phyloP scores from a whole-genome alignment of 116 monocot species.

The Trichopus zeylanicus region DNA sequence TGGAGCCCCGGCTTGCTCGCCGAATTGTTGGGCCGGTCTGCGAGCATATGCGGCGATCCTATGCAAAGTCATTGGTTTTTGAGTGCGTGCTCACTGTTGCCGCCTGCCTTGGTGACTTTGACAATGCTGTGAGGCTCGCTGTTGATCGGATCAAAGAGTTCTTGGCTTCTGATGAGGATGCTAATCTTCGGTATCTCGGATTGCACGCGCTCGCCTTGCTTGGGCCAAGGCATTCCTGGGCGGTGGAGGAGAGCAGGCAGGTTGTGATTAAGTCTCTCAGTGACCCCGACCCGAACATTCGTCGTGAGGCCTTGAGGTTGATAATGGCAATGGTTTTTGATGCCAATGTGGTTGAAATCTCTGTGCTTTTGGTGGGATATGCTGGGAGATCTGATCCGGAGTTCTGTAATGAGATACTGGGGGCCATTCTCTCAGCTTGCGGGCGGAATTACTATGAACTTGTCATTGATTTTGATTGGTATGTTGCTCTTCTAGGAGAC shows the following conservation, averaged over 20 bases:
- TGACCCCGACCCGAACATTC: conserved; percentile 65
- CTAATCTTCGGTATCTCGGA: conserved; percentile 74
- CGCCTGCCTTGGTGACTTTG: conserved; percentile 33
- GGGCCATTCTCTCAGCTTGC: conserved; percentile 44
- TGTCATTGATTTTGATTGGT: conserved; percentile 90
- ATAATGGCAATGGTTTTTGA: conserved; percentile 62
- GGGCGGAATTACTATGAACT: conserved; percentile 62
- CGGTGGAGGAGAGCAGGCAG: conserved; percentile 58
- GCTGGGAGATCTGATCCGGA: conserved; percentile 61
- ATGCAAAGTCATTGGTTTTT: conserved; percentile 64
- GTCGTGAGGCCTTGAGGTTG: conserved; percentile 54
- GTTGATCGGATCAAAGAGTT: conserved; percentile 66
- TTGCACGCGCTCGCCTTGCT: conserved; percentile 57
- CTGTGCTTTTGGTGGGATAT: conserved; percentile 37
- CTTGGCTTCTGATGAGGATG: conserved; percentile 51
- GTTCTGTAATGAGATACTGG: conserved; percentile 75
- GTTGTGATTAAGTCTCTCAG: conserved; percentile 39
- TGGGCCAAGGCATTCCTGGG: conserved; percentile 41
- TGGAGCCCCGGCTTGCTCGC: conserved; percentile 54
- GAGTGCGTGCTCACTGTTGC: conserved; percentile 67
- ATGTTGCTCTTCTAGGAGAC: conserved; percentile 61
- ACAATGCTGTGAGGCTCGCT: conserved; percentile 46
- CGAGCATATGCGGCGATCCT: conserved; percentile 43
- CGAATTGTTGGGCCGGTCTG: conserved; percentile 59
- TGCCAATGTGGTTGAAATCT: conserved; percentile 54